Conservation (phyloP, 805 yeast genomes). For the Debaryomyces castellii region DNA sequence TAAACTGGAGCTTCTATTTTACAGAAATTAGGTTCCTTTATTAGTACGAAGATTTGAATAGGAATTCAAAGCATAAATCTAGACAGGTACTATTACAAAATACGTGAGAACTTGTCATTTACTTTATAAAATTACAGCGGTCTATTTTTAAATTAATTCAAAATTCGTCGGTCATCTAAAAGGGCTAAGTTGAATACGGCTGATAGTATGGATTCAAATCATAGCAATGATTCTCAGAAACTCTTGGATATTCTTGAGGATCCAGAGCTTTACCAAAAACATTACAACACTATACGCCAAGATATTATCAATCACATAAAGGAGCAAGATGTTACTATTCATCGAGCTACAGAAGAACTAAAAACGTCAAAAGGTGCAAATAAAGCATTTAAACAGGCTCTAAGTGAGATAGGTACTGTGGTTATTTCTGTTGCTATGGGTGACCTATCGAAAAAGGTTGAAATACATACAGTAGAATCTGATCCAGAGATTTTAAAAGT, state of each 20-base stretch:
- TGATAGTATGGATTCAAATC: constrained; percentile 1
- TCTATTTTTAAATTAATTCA: constrained; percentile 4
- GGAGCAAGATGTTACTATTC: constrained; percentile 27
- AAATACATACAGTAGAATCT: constrained; percentile 65
- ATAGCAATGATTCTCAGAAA: constrained; percentile 30
- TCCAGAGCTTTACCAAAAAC: constrained; percentile 31
- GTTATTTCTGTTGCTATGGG: constrained; percentile 90
- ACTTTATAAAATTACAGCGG: not conserved
- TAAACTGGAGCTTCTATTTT: not conserved
- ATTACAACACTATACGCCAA: constrained; percentile 29
- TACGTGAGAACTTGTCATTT: not conserved
- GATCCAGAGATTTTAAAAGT: constrained; percentile 81
- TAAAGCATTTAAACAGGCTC: constrained; percentile 67
- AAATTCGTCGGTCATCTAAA: constrained; percentile 16
- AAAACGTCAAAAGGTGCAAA: constrained; percentile 52
- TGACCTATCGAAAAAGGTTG: constrained; percentile 78
- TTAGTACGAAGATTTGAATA: not conserved
- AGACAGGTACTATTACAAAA: not conserved
- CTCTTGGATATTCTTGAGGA: constrained; percentile 38
- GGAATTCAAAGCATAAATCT: not conserved
- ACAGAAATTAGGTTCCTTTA: not conserved
- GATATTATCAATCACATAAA: constrained; percentile 28
- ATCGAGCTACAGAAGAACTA: constrained; percentile 27
- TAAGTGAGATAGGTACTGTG: constrained; percentile 80
- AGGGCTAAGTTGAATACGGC: constrained; percentile 13